Conservation (phyloP, 75 land plant species). For the Selaginella tamariscina region DNA sequence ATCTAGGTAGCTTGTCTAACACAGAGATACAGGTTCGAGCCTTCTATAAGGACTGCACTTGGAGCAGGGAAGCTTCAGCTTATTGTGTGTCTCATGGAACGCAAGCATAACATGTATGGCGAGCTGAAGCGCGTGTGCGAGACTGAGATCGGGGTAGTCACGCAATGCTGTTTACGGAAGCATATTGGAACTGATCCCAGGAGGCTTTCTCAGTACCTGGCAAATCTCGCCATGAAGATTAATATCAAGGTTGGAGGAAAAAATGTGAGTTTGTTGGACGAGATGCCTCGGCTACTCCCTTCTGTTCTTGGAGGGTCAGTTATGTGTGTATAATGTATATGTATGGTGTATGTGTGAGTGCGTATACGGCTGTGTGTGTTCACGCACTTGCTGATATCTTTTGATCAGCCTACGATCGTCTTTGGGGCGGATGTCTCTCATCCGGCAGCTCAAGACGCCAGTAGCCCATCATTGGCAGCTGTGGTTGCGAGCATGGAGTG, state of each 20-base stretch:
- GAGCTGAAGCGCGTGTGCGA: not conserved
- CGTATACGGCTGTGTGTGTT: too few relatives aligned
- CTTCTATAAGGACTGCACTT: not conserved
- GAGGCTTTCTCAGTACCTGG: constrained; percentile 37
- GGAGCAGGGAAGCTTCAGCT: too few relatives aligned
- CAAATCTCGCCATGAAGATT: constrained; percentile 76
- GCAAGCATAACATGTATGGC: not conserved
- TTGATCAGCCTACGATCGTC: constrained; percentile 51
- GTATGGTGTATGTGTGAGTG: too few relatives aligned
- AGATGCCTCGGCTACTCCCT: constrained; percentile 47
- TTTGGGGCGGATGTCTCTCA: constrained; percentile 96
- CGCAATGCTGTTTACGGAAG: not conserved
- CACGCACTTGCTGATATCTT: too few relatives aligned
- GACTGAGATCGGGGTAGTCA: not conserved
- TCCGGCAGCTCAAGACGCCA: constrained; percentile 69
- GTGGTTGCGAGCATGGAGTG: constrained; percentile 92
- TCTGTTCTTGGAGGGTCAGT: too few relatives aligned
- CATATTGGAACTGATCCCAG: not conserved
- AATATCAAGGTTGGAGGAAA: constrained; percentile 82
- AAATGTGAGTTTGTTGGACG: constrained; percentile 46
- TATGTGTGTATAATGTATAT: too few relatives aligned
- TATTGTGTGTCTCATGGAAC: too few relatives aligned
- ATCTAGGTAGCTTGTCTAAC: too few relatives aligned
- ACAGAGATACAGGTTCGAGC: constrained; percentile 16
- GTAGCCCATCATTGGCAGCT: constrained; percentile 79